Conservation (phyloP, 768 basidiomycete species). For the Sporobolomyces phaffii region DNA sequence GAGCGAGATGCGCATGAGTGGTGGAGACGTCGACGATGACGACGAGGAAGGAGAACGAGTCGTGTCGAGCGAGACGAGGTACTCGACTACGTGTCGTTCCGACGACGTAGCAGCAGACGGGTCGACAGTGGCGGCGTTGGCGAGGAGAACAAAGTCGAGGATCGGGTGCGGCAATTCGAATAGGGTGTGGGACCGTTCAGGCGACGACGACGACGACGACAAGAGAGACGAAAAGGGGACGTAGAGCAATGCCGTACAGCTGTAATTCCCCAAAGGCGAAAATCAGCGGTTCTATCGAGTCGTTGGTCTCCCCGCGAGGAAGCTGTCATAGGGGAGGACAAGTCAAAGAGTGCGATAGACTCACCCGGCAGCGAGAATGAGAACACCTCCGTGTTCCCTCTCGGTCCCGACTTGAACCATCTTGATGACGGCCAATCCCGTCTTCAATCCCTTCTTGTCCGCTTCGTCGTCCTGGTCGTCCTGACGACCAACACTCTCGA, state of each 20-base stretch:
- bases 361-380: conserved; percentile 31
- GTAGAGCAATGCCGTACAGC: conserved; percentile 31
- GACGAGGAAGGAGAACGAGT: background rate
- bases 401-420: conserved; percentile 22
- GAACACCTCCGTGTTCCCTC: conserved; percentile 21
- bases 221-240: conserved; percentile 26
- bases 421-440: conserved; percentile 34
- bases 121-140: background rate
- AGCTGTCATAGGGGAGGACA: background rate
- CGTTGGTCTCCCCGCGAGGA: background rate
- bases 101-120: too few relatives aligned
- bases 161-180: conserved; percentile 22
- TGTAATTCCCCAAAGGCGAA: background rate
- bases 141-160: conserved; percentile 21
- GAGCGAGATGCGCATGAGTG: background rate
- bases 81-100: too few relatives aligned
- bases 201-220: background rate
- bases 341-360: background rate
- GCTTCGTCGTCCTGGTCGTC: background rate
- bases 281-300: too few relatives aligned
- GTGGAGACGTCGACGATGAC: background rate
- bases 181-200: background rate
- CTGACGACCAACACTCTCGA: too few relatives aligned
- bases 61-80: conserved; percentile 28
- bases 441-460: conserved; percentile 15